Conservation (phyloP, 306 rosid genomes). For the Citrullus mucosospermus region DNA sequence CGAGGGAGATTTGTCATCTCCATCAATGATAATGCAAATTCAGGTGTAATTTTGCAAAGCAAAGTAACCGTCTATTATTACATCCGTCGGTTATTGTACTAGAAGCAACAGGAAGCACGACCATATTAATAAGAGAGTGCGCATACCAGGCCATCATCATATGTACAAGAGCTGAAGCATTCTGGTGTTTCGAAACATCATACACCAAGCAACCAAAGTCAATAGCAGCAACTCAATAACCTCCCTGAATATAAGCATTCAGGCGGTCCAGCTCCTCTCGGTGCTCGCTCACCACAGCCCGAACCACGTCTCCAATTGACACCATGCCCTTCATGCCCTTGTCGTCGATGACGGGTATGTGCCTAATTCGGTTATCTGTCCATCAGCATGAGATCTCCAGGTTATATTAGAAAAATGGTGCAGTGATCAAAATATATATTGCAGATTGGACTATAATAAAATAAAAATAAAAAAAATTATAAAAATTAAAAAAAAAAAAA, state of each 20-base stretch:
- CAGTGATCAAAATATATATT: neutral
- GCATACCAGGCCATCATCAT: neutral
- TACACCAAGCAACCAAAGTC: slow-evolving; percentile 2
- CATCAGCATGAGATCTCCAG: neutral
- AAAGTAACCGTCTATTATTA: neutral
- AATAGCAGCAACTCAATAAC: slow-evolving; percentile 40
- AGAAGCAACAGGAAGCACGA: neutral
- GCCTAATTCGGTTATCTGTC: slow-evolving; percentile 83
- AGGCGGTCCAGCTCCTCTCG: slow-evolving; percentile 89
- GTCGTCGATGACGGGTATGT: slow-evolving; percentile 75
- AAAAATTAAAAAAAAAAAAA: no score
- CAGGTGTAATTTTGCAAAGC: neutral
- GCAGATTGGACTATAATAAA: neutral
- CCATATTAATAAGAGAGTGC: neutral
- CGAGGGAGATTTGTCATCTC: neutral
- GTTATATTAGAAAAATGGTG: neutral
- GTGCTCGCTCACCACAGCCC: slow-evolving; percentile 94
- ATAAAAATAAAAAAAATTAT: no score
- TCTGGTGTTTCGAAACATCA: neutral
- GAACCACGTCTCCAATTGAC: slow-evolving; percentile 96
- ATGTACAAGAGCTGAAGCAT: neutral
- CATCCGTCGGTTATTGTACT: slow-evolving; percentile 2
- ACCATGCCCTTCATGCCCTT: slow-evolving; percentile 91
- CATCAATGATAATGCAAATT: neutral
- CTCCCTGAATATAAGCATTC: slow-evolving; percentile 93